Evolutionary conservation across 2,329 filamentous ascomycete species (phyloP), one percentile per base, ranked within the genome.

Genomic region (Fusarium siculi): DNA sequence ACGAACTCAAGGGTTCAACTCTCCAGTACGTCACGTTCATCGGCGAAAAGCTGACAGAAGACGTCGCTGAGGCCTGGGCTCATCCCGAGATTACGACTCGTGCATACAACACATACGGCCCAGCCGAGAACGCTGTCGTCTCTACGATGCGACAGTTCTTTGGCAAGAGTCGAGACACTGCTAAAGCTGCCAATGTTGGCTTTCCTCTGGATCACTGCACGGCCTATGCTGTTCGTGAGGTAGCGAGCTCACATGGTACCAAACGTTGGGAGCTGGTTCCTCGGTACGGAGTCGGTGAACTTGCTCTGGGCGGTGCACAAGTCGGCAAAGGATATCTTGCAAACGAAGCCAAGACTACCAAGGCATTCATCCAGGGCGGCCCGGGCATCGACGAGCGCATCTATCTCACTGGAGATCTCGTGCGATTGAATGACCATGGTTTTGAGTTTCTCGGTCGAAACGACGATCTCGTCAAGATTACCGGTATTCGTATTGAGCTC

Each of bases 181-280:
- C 68, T 7, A 72, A 72, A 14, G 69, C 69, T 40, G 68, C 69
- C 4, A 72, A 72, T 1, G 68, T 72, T 0, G 69, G 69, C 12
- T 69, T 69, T 15, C 69, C 69, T 2, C 18, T 72, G 2, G n/a
- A 49, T 1, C 64, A 36, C 12, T 72, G 69, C 21, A 72, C 69
- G 10, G 57, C 69, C 0, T 72, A 72, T 1, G 69, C 72, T 7
- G 58, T 72, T 4, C 69, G 69, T 1, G 63, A 72, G 37, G 68
- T 72, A 2, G 63, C 39, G 6, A 53, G 12, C 3, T 12, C 18
- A 6, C 19, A 65, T 12, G 36, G 32, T 0, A 28, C 32, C 1
- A 69, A 65, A 12, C 47, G 11, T n/a, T 72, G 69, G 69, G 68
- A 72, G 36, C 68, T 69, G 4, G 68, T 72, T 5, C 69, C 69